Evolutionary conservation across 352 stramenopile species (phyloP), one percentile per base, ranked within the genome.

Genomic region (Nothophytophthora sp.): DNA sequence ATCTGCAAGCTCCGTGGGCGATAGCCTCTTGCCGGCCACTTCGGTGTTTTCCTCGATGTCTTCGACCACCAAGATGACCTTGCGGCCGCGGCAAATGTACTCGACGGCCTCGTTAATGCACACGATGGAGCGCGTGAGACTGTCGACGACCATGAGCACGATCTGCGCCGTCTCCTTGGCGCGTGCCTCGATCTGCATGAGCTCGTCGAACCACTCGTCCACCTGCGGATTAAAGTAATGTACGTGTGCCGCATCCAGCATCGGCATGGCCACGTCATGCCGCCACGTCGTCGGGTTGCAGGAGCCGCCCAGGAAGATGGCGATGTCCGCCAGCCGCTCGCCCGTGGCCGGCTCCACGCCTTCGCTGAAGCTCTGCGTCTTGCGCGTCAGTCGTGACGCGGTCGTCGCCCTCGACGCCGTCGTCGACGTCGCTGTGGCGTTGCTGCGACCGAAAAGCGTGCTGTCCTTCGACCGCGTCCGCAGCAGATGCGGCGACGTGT

Each of bases 261-360:
- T 42, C 12, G 88, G 88, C 12, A 96, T 79, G 12, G 86, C 84
- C 3, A 82, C 58, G 33, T 96, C 87, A 12, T 61, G 64, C 15
- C 88, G 70, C 88, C 88, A 97, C 4, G 80, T 95, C 48, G 88
- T 96, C 25, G 88, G 87, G 61, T 96, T 96, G 58, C 88, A 97
- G 7, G 84, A 93, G 1, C 88, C 88, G 5, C 75, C 87, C 8
- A 95, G 75, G 56, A 96, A 94, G 6, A 95, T 67, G 50, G 83
- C 79, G 15, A 81, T 69, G 43, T 81, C 67, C 10, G 58, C 28
- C 10, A 65, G 38, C 25, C 59, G 68, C 46, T 76, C 52, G 38
- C 47, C 58, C 6, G 55, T 62, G 10, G 16, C 16, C 1, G 67
- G 73, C 55, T 76, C 67, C 12, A 81, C 39, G 13, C 61, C 73